Conservation (phyloP, 345 rosid genomes). For the Eucalyptus pauciflora region DNA sequence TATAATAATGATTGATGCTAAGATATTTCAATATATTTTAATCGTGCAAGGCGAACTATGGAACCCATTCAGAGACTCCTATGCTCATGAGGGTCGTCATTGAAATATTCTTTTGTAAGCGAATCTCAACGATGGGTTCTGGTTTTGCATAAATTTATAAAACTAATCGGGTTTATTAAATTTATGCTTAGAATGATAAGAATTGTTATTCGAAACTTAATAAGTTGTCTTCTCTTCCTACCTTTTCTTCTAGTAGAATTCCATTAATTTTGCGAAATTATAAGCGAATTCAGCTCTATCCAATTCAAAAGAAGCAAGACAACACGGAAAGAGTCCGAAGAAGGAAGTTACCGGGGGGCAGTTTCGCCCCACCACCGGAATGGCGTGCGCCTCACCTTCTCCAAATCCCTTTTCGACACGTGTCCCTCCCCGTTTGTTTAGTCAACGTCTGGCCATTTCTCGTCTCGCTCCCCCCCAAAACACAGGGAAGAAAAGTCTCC, state of each 20-base stretch:
- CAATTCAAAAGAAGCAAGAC: no score
- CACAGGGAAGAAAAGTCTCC: neutral
- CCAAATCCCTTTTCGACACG: neutral
- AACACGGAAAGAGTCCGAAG: no score
- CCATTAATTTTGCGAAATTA: neutral
- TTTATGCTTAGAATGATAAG: rapidly evolving
- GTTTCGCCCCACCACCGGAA: neutral
- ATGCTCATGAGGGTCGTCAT: neutral
- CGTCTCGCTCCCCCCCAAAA: neutral
- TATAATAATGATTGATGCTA: rapidly evolving
- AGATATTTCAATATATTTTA: rapidly evolving
- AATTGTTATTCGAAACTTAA: rapidly evolving
- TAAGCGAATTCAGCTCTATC: neutral
- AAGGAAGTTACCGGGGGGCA: neutral
- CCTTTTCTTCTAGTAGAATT: no score
- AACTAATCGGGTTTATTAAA: rapidly evolving
- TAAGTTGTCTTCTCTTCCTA: rapidly evolving
- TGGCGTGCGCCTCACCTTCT: neutral
- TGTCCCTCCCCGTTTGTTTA: neutral
- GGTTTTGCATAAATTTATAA: rapidly evolving
- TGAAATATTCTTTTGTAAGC: rapidly evolving
- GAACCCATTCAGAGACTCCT: rapidly evolving
- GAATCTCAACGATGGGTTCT: rapidly evolving
- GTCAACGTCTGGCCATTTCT: neutral
- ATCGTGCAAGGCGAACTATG: rapidly evolving